Conservation (phyloP, 768 basidiomycete species). For the Collybia sp. region DNA sequence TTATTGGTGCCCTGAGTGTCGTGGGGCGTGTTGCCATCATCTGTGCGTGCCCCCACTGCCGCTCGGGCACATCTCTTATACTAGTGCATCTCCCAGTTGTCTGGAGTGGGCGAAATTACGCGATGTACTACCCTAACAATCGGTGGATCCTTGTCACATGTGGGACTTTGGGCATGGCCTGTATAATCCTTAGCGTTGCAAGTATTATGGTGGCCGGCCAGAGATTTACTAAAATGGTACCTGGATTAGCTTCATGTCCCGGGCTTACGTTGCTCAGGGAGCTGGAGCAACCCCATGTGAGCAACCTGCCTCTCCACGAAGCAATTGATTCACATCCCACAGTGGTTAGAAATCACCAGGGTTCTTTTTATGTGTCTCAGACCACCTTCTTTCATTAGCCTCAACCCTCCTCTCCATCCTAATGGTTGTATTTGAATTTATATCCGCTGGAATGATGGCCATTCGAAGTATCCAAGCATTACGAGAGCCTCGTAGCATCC, state of each 20-base stretch:
- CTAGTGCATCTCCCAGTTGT: conserved; percentile 7
- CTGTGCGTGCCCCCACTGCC: conserved; percentile 4
- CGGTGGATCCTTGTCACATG: too few species aligned
- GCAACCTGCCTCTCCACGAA: neutral
- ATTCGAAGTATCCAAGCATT: too few species aligned
- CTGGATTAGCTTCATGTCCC: too few species aligned
- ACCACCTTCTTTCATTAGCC: neutral
- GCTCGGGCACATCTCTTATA: neutral
- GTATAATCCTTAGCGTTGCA: too few species aligned
- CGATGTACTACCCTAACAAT: neutral
- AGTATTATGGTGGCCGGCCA: too few species aligned
- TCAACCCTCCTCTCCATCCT: neutral
- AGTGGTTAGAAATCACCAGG: too few species aligned
- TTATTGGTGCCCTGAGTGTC: conserved; percentile 6
- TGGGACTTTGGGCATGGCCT: too few species aligned
- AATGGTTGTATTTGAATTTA: neutral
- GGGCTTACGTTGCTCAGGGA: neutral
- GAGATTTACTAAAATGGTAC: too few species aligned
- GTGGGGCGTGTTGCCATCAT: conserved; percentile 14
- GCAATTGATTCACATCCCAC: too few species aligned
- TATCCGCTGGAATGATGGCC: too few species aligned
- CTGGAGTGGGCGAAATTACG: conserved; percentile 14
- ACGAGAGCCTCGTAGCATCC: too few species aligned
- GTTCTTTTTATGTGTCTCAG: too few species aligned
- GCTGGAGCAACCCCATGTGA: neutral